Evolutionary conservation across 345 rosid species (phyloP).

Genomic region (Turritis glabra): DNA sequence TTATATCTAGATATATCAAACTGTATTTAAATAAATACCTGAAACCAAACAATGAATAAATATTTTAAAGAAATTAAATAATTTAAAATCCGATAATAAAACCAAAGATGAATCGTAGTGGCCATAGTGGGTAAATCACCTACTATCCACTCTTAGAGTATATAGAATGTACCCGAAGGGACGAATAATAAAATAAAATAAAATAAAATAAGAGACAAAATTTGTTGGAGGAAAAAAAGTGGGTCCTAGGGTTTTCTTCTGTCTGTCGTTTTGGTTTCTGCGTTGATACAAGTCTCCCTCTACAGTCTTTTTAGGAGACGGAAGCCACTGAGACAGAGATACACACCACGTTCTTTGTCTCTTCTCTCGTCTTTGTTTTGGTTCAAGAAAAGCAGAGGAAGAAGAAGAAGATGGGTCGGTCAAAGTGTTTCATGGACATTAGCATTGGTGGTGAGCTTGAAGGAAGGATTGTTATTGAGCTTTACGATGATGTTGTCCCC

Average conservation of each 20-base stretch:
- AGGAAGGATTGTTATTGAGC: slow-evolving; percentile 88
- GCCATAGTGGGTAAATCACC: slow-evolving; percentile 21
- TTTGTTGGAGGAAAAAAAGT: slow-evolving; percentile 29
- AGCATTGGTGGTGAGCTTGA: slow-evolving; percentile 90
- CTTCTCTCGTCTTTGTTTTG: slow-evolving; percentile 5
- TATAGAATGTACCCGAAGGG: slow-evolving; percentile 17
- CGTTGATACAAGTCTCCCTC: slow-evolving; percentile 4
- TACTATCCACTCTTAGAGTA: background rate
- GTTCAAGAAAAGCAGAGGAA: slow-evolving; percentile 11
- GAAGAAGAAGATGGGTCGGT: slow-evolving; percentile 52
- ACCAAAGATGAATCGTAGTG: background rate
- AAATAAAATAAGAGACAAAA: slow-evolving; percentile 11
- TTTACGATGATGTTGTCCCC: slow-evolving; percentile 80
- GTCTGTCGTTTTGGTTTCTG: slow-evolving; percentile 35
- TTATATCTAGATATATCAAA: too few relatives aligned
- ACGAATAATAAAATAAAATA: background rate
- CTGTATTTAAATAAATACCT: too few relatives aligned
- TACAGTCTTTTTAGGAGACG: slow-evolving; percentile 13
- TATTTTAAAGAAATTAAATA: too few relatives aligned
- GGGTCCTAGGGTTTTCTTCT: slow-evolving; percentile 42
- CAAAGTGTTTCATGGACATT: slow-evolving; percentile 79
- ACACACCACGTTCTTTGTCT: slow-evolving; percentile 13
- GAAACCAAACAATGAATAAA: too few relatives aligned
- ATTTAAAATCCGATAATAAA: too few relatives aligned
- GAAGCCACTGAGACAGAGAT: slow-evolving; percentile 9